Evolutionary conservation across 352 stramenopile genomes (phyloP).

Genomic region (Phytophthora fragariae): DNA sequence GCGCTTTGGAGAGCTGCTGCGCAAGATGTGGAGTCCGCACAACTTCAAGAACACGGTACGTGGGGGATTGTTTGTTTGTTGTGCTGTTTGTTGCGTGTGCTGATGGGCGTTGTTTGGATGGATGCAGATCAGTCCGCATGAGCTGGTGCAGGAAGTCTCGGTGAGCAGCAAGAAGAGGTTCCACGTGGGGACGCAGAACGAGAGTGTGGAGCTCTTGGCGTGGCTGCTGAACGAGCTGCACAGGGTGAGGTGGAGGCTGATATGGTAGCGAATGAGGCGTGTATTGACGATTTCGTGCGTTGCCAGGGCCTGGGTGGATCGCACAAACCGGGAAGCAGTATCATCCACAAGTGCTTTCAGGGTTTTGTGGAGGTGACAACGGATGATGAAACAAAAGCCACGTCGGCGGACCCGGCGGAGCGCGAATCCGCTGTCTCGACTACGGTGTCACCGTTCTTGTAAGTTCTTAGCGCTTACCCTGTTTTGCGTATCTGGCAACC

Average conservation of each 20-base stretch:
- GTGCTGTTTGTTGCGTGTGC: slow-evolving; percentile 7
- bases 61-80: slow-evolving; percentile 2
- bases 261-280: neutral
- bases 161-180: slow-evolving; percentile 97
- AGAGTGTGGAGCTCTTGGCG: slow-evolving; percentile 96
- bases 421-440: slow-evolving; percentile 45
- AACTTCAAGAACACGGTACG: slow-evolving; percentile 99
- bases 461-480: slow-evolving; percentile 15
- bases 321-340: slow-evolving; percentile 87
- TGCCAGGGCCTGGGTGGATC: slow-evolving; percentile 81
- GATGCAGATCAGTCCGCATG: slow-evolving; percentile 93
- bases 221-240: slow-evolving; percentile 98
- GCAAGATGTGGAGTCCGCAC: slow-evolving; percentile 98
- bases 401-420: slow-evolving; percentile 40
- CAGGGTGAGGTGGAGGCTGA: slow-evolving; percentile 44
- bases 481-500: neutral
- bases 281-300: neutral
- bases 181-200: slow-evolving; percentile 93
- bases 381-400: slow-evolving; percentile 60
- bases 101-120: slow-evolving; percentile 6
- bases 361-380: slow-evolving; percentile 95
- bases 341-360: slow-evolving; percentile 98
- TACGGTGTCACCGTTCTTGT: slow-evolving; percentile 75
- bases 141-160: slow-evolving; percentile 96
- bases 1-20: slow-evolving; percentile 95